Evolutionary conservation across 2,329 filamentous ascomycete species (phyloP), one percentile per base, ranked within the genome.

Genomic region (Catunica adiposa): DNA sequence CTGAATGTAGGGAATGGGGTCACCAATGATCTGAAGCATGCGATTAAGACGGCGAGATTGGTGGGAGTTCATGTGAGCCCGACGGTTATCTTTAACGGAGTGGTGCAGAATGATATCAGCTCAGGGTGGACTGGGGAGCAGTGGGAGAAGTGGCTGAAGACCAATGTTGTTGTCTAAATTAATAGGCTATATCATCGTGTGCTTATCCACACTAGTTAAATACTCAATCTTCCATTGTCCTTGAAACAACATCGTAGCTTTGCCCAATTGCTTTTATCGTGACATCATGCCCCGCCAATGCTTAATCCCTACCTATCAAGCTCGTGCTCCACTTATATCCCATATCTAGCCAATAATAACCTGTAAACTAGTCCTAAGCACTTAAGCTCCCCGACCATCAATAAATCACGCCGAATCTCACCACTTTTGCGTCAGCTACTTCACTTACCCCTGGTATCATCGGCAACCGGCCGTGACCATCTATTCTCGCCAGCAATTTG

Each of bases 61-160:
- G 77, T 86, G 7, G 85, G 89, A 11, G 80, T 95, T 46, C 90
- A 97, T 71, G 87, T 96, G 42, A 90, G 87, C 44, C 90, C 90
- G 1, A 96, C 89, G 0, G 88, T 90, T 20, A 74, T 94, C 52
- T 89, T 94, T 67, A 82, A 97, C 68, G 89, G 89, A 0, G 78
- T 94, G 23, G 82, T 94, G 52, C 85, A 86, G 64, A 80, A 79
- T 61, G 80, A 84, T 53, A 85, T 95, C 61, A 84, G 82, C 60
- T 90, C 84, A 57, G 77, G 82, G 23, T 96, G 89, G 79, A 83
- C 77, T 0, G 74, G 74, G 62, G 80, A 85, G 58, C 84, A 95
- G 70, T 97, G 89, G 89, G 75, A 83, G 64, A 82, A 89, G 68
- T 96, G 84, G 84, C 68, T 95, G 65, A 73, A 75, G 31, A 75